These are phyloP conservation scores for Heteromeles arbutifolia DNA, from an alignment of 306 rosid species.

Conservation along the genomic window DNA sequence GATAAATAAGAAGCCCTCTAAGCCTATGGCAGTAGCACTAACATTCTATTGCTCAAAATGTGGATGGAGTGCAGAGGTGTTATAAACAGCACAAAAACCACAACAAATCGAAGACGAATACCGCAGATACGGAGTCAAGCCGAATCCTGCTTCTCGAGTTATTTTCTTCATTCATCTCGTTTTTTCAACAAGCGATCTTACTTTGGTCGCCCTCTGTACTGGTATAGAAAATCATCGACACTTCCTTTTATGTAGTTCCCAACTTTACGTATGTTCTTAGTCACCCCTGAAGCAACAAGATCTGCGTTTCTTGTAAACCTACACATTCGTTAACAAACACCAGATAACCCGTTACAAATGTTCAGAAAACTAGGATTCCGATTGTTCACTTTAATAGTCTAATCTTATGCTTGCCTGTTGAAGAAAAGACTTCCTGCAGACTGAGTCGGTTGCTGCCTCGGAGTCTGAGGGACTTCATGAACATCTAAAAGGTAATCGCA, in stretches of 20 bases:
- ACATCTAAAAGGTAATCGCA: neutral
- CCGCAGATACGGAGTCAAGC: neutral
- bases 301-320: conserved; percentile 18
- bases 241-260: conserved; percentile 5
- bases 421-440: neutral
- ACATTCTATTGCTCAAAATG: neutral
- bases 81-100: neutral
- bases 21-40: neutral
- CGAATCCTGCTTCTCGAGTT: neutral
- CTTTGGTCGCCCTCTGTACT: conserved; percentile 6
- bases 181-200: neutral
- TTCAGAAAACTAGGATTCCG: neutral
- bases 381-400: neutral
- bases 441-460: neutral
- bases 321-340: neutral
- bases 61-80: neutral
- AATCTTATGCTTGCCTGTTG: conserved; percentile 7
- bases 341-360: neutral
- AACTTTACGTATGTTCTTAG: conserved; percentile 5
- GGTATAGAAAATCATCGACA: neutral
- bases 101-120: neutral
- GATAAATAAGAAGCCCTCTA: neutral
- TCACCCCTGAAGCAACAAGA: conserved; percentile 12
- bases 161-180: neutral
- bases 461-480: conserved; percentile 5